Percentiles rank a stretch among this genome's conserved stretches.
phyloP scores from a whole-genome alignment of 345 rosid genomes.

The Eucalyptus tenuipes region DNA sequence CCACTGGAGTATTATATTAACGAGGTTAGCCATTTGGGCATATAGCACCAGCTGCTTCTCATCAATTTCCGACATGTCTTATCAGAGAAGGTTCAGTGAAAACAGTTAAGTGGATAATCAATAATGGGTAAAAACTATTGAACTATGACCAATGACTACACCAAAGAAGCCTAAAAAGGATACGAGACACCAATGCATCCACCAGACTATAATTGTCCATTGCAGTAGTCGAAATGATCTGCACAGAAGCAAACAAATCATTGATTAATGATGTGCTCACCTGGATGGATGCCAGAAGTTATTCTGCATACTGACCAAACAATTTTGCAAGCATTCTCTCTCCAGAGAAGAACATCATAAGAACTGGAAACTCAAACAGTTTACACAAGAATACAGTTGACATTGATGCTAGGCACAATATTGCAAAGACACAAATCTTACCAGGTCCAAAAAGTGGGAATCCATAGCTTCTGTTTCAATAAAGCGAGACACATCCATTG shows the following conservation, averaged over 20 bases:
- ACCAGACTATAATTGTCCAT: conserved; percentile 55
- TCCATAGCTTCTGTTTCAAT: not conserved
- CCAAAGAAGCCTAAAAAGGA: conserved; percentile 24
- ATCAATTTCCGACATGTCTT: conserved; percentile 68
- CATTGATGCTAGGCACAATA: not conserved
- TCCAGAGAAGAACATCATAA: not conserved
- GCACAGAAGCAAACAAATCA: not conserved
- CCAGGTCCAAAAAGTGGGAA: not conserved
- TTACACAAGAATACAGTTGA: not conserved
- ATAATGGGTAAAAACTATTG: not conserved
- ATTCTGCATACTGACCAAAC: not conserved
- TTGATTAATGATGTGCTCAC: not conserved
- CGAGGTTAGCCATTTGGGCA: conserved; percentile 96
- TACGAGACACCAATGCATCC: conserved; percentile 84
- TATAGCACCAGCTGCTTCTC: conserved; percentile 81
- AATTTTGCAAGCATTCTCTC: not conserved
- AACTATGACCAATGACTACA: not conserved
- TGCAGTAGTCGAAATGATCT: conserved; percentile 46
- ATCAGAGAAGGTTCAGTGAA: conserved; percentile 32
- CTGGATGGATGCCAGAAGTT: not conserved
- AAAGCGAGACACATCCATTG: not conserved
- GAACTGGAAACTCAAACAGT: not conserved
- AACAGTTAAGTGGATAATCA: not conserved
- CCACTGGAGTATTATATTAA: conserved; percentile 61
- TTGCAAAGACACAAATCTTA: not conserved